Base-by-base conservation (phyloP, 2,329 filamentous ascomycete species). In the Orbilia oligospora region DNA sequence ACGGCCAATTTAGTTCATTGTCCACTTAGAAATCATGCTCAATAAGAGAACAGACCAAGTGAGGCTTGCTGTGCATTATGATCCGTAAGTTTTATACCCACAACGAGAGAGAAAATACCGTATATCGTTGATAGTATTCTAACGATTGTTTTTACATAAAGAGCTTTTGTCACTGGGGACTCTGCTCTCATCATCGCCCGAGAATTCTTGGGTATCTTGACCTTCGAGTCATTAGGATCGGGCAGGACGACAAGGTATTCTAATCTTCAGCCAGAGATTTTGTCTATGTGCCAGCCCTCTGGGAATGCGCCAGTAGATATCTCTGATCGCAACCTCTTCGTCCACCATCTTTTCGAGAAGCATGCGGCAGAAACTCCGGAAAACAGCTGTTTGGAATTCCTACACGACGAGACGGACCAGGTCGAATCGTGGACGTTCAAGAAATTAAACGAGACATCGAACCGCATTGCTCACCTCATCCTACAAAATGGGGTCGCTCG, bases 281-380 rank as follows among this genome's bases (percentile, higher is more conserved):
- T 78, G 5, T 78, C 75, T 14, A 78, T 78, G 53, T 78, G 58
- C 38, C 68, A 71, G 20, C 68, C 75, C 41, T 78, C 75, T 14
- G 75, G 63, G 30, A 56, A 56, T 16, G 68, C 75, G 18, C 75
- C 75, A 18, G 68, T 78, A 1, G 55, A 72, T 8, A 72, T 66
- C 4, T 48, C 75, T 5, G 22, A 78, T n/a, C 51, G 18, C 6
- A 58, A 9, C 8, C 64, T 78, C 18, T 78, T 72, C 12, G 36
- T 86, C 5, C 85, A 86, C 78, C 83, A 83, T 5, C 82, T 82
- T 6, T 85, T 86, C 67, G 84, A 86, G 79, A 78, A 77, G 0
- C 84, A 85, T 66, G 84, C 83, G 4, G 58, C 56, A 9, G 38
- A 76, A 14, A 80, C 68, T n/a, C 82, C 85, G 9, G 76, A 83